Evolutionary conservation across 768 basidiomycete genomes (phyloP).

Genomic region (Mycena haematopus): DNA sequence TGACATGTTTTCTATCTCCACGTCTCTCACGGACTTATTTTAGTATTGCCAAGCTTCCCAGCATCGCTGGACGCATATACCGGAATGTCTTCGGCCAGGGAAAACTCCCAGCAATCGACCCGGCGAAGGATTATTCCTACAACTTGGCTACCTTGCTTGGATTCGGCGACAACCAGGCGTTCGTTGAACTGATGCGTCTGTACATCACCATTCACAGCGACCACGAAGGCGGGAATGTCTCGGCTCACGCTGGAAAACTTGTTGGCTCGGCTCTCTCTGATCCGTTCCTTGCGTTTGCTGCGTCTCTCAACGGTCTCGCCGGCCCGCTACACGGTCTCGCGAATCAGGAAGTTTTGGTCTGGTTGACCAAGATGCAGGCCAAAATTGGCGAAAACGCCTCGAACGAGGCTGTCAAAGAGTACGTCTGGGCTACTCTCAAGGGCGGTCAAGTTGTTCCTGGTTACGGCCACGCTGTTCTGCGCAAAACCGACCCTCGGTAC

Average conservation of each 20-base stretch:
- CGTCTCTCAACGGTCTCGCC: constrained; percentile 94
- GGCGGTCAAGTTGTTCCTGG: constrained; percentile 94
- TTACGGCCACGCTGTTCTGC: constrained; percentile 85
- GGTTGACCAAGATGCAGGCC: constrained; percentile 92
- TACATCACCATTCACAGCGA: constrained; percentile 99
- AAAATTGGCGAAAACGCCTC: constrained; percentile 86
- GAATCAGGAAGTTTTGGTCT: constrained; percentile 96
- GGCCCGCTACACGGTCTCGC: constrained; percentile 97
- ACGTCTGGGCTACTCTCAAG: constrained; percentile 95
- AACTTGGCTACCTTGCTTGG: constrained; percentile 92
- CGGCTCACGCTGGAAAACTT: constrained; percentile 91
- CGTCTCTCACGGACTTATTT: constrained; percentile 12
- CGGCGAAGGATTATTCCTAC: constrained; percentile 83
- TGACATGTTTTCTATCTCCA: neutral
- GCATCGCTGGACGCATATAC: constrained; percentile 93
- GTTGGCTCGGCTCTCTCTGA: constrained; percentile 96
- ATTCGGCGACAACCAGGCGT: constrained; percentile 84
- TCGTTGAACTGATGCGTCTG: constrained; percentile 93
- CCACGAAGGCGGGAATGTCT: constrained; percentile 98
- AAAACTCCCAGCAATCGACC: constrained; percentile 87
- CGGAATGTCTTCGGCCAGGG: constrained; percentile 88
- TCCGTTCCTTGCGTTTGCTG: constrained; percentile 94
- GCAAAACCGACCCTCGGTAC: constrained; percentile 94
- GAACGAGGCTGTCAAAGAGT: constrained; percentile 90
- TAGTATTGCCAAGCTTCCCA: constrained; percentile 95